A percentile compares a stretch with the other conserved stretches of the same genome.
phyloP scores from a whole-genome alignment of 306 rosid species.

The Lotus japonicus region DNA sequence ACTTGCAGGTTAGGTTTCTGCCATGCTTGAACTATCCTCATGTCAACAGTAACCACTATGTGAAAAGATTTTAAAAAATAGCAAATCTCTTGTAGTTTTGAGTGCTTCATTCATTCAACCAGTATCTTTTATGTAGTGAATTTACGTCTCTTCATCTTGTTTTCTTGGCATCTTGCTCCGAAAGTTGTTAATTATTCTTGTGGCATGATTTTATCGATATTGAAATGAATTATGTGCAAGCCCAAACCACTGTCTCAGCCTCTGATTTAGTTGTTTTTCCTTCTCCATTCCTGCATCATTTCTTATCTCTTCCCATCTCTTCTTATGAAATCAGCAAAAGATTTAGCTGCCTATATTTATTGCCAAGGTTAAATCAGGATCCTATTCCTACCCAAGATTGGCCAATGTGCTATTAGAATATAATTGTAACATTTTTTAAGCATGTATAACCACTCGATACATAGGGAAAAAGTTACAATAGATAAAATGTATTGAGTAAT shows the following conservation, averaged over 20 bases:
- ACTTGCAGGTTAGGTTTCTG: conserved; percentile 52
- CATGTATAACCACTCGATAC: not conserved
- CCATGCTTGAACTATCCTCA: not conserved
- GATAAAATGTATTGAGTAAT: not conserved
- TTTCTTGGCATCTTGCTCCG: not conserved
- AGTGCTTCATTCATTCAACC: not conserved
- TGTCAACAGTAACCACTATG: not conserved
- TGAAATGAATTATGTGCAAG: not conserved
- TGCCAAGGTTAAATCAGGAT: too few relatives aligned
- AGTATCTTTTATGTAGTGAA: not conserved
- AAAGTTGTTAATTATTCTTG: not conserved
- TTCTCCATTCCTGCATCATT: too few relatives aligned
- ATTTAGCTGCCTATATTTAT: too few relatives aligned
- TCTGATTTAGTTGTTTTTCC: too few relatives aligned
- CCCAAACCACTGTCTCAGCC: not conserved
- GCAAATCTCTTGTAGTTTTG: not conserved
- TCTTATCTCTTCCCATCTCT: too few relatives aligned
- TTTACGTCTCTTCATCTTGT: not conserved
- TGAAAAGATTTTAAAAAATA: not conserved
- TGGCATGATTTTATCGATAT: not conserved
- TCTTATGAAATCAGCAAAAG: too few relatives aligned
- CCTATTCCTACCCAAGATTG: too few relatives aligned
- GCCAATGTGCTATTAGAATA: too few relatives aligned
- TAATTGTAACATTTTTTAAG: too few relatives aligned
- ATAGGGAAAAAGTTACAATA: not conserved